Evolutionary conservation across 352 stramenopile genomes (phyloP).

Genomic region (Pseudoperonospora humuli): DNA sequence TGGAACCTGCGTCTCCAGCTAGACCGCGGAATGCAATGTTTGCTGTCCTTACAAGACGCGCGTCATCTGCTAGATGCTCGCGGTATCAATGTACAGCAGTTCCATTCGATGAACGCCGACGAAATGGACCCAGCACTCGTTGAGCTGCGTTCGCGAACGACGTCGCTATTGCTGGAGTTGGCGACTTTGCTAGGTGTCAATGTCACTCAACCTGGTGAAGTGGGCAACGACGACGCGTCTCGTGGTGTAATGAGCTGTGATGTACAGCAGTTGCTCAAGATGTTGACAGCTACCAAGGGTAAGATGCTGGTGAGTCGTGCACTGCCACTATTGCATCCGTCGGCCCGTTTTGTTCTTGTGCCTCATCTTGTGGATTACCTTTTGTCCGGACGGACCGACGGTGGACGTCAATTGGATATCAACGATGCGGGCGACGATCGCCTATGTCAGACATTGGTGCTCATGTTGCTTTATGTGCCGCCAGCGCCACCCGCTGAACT

Average conservation of each 20-base stretch:
- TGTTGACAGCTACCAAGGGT: conserved; percentile 57
- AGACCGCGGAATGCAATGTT: conserved; percentile 62
- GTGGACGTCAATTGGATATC: conserved; percentile 20
- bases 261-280: conserved; percentile 40
- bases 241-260: conserved; percentile 37
- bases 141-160: conserved; percentile 59
- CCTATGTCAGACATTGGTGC: conserved; percentile 71
- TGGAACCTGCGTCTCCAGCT: conserved; percentile 69
- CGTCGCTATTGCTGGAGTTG: conserved; percentile 59
- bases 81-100: conserved; percentile 80
- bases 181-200: conserved; percentile 52
- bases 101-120: conserved; percentile 65
- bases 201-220: conserved; percentile 15
- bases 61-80: conserved; percentile 76
- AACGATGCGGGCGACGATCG: conserved; percentile 45
- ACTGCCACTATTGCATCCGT: conserved; percentile 70
- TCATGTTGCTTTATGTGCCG: conserved; percentile 75
- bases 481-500: conserved; percentile 55
- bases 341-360: conserved; percentile 67
- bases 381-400: conserved; percentile 37
- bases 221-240: conserved; percentile 5
- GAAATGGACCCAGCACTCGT: conserved; percentile 69
- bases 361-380: conserved; percentile 59
- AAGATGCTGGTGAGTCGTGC: conserved; percentile 71
- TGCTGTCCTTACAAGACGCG: conserved; percentile 75